These are phyloP conservation scores for Chaetomidium leptoderma DNA, from an alignment of 495 filamentous ascomycete species.

Conservation along the genomic window DNA sequence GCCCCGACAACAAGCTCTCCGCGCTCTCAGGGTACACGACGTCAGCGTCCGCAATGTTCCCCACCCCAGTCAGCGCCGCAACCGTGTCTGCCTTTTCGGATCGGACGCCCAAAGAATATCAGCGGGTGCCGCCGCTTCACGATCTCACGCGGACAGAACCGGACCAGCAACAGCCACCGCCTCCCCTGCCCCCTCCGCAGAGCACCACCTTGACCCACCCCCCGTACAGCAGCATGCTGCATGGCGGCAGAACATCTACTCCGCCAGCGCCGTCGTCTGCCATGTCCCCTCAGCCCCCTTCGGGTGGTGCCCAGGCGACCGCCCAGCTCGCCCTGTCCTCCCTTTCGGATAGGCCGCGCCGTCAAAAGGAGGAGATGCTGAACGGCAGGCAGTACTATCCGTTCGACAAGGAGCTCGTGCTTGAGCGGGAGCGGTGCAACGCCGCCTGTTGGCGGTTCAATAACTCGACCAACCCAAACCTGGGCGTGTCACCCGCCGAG, in stretches of 20 bases:
- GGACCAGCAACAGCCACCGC: constrained; percentile 25
- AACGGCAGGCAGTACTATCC: constrained; percentile 75
- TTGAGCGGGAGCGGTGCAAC: constrained; percentile 84
- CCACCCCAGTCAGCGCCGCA: constrained; percentile 52
- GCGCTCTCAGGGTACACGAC: constrained; percentile 46
- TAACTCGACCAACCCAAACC: constrained; percentile 73
- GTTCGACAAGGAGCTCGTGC: constrained; percentile 68
- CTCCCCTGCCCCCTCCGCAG: constrained; percentile 25
- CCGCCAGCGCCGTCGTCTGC: constrained; percentile 32
- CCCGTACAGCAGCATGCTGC: constrained; percentile 36
- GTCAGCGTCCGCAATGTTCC: constrained; percentile 43
- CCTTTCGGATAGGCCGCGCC: constrained; percentile 44
- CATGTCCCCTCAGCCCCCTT: constrained; percentile 31
- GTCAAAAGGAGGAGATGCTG: constrained; percentile 94
- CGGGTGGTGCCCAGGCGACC: constrained; percentile 47
- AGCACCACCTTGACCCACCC: constrained; percentile 26
- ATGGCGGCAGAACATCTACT: constrained; percentile 45
- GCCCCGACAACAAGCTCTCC: constrained; percentile 53
- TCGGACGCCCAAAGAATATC: constrained; percentile 48
- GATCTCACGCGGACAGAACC: constrained; percentile 49
- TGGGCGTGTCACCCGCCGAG: constrained; percentile 71
- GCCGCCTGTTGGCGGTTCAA: constrained; percentile 85
- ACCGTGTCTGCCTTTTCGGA: constrained; percentile 42
- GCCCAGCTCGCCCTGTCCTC: constrained; percentile 56
- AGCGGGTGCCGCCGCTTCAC: constrained; percentile 52